Base-by-base conservation (phyloP, 73 alveolate genomes). In the Vitrella brassicaformis region DNA sequence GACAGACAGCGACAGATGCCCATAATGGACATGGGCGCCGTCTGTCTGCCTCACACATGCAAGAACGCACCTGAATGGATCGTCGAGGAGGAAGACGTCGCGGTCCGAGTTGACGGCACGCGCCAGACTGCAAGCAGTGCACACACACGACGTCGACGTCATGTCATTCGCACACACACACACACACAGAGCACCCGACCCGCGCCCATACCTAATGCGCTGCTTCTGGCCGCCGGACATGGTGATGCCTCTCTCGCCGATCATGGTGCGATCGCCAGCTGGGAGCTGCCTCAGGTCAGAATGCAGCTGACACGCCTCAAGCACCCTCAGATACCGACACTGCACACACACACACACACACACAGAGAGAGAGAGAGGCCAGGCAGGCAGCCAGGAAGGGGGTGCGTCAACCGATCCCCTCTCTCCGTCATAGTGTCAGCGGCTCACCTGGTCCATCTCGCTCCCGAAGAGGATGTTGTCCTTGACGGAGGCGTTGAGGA, bases 171-270 rank as follows among this genome's bases (percentile, higher is more conserved):
- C n/a, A n/a, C n/a, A n/a, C n/a, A n/a, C n/a, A n/a, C n/a, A n/a
- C n/a, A n/a, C n/a, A n/a, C n/a, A n/a, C n/a, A n/a, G n/a, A n/a
- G n/a, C n/a, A n/a, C n/a, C n/a, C n/a, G n/a, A 22, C 14, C 27
- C 32, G 22, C 30, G 26, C 25, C 25, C 71, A 31, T 0, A 14
- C 30, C 30, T 9, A 47, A 87, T 75, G 72, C 96, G 64, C 19
- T 89, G 89, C 72, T 81, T 80, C 84, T 79, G 89, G 0, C 97
- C 97, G 22, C 98, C 98, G 47, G 93, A 81, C 72, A 92, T 74
- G 75, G 88, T 84, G 25, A 79, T 88, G 47, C 98, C 98, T 75
- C 87, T 86, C 81, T 89, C 96, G 0, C 98, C 98, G 8, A 92
- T 80, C 74, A 81, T 86, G n/a, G 98, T 92, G 69, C 79, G 74